These are phyloP conservation scores for Saitoella complicata DNA, from an alignment of 805 yeast species.

Conservation along the genomic window DNA sequence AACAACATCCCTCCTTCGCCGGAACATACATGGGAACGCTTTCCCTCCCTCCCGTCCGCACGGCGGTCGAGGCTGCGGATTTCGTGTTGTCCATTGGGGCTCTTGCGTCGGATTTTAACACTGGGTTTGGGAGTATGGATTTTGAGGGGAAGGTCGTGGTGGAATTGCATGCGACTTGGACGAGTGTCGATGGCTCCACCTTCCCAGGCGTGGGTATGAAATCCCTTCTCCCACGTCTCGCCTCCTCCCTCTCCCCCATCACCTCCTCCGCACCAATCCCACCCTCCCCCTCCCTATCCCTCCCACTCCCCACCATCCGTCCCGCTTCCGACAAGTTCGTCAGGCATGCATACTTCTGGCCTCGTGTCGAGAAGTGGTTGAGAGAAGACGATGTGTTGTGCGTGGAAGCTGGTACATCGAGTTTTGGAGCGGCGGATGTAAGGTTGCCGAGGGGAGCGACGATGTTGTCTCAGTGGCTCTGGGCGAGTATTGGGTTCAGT, in stretches of 20 bases:
- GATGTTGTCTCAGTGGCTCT: constrained; percentile 20
- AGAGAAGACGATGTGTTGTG: constrained; percentile 52
- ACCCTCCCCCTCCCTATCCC: no score
- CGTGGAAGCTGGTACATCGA: constrained; percentile 69
- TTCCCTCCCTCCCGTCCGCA: constrained; percentile 32
- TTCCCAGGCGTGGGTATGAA: no score
- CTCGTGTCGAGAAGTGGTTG: constrained; percentile 25
- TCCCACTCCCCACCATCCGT: not conserved
- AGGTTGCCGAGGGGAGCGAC: constrained; percentile 38
- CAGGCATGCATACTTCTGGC: constrained; percentile 24
- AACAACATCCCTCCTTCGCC: constrained; percentile 41
- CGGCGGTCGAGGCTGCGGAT: constrained; percentile 42
- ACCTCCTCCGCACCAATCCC: no score
- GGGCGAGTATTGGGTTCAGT: constrained; percentile 53
- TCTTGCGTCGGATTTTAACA: constrained; percentile 47
- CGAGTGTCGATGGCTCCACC: no score
- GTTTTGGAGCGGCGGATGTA: constrained; percentile 59
- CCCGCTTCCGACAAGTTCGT: constrained; percentile 13
- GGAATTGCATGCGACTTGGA: no score
- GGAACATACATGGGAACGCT: constrained; percentile 60
- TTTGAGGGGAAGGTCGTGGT: no score
- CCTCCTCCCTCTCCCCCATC: no score
- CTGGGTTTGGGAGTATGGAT: constrained; percentile 13
- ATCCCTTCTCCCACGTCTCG: no score
- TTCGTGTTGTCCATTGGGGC: constrained; percentile 57